Base-by-base conservation (phyloP, 1,284 basidiomycete genomes). In the Ustilago nuda region DNA sequence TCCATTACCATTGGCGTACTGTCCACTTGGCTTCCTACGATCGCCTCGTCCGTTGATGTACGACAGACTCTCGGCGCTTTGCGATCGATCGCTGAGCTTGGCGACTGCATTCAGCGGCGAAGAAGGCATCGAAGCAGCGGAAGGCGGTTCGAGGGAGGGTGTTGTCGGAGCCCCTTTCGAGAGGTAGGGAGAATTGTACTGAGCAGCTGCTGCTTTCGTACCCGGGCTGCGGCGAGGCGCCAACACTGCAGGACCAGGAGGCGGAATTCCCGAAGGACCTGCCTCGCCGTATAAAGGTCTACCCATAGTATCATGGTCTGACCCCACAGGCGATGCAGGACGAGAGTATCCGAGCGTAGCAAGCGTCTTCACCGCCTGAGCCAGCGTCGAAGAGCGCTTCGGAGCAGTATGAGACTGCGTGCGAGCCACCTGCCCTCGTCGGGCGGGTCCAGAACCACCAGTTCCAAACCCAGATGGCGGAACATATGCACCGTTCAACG, bases 381-480 rank as follows among this genome's bases (percentile, higher is more conserved):
- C 79, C 4, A 82, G 52, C n/a, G 76, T 76, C 50, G 81, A 72
- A 12, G 63, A 56, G 27, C 76, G 68, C 46, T 27, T 78, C 6
- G 72, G 73, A 19, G 91, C 89, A 4, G 89, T 86, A 33, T 90
- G 88, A 17, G 84, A 66, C 32, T 85, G 63, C 30, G 63, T 59
- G 2, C 75, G 66, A 30, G 39, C 56, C n/a, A 66, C 33, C 30
- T 70, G 56, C 15, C 66, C 60, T 6, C 58, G 56, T 45, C 72
- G 56, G 41, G 72, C 72, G 8, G 72, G 67, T 1, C 72, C 72
- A 4, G 72, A 75, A 15, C 72, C 72, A 41, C 72, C 72, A 3
- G 72, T 75, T 15, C 72, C 72, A 41, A 66, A 75, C 11, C 72
- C 72, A 52, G 72, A 75, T 1, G 72, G 66, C 11, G 72, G 72